Evolutionary conservation across 1,284 basidiomycete species (phyloP).

Genomic region (Earliella scabrosa): DNA sequence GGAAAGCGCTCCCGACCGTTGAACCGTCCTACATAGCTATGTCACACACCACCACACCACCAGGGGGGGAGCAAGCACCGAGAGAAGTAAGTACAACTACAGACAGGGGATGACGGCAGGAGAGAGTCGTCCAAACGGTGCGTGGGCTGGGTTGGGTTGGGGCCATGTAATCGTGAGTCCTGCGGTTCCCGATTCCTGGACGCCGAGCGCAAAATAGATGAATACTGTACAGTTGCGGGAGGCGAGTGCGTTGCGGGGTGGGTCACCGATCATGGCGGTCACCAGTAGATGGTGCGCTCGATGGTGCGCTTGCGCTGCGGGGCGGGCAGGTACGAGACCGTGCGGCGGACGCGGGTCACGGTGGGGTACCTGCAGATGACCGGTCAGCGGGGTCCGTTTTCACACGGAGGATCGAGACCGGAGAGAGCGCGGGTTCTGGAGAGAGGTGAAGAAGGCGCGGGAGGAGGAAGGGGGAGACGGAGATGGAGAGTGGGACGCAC

Average conservation of each 20-base stretch:
- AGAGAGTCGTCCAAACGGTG: not conserved
- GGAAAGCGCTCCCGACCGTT: not conserved
- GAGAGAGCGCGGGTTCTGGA: not conserved
- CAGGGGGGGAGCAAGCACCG: not conserved
- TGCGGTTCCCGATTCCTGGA: not conserved
- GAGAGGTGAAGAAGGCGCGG: not conserved
- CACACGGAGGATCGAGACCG: not conserved
- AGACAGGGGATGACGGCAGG: not conserved
- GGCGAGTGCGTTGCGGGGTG: not conserved
- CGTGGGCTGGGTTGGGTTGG: not conserved
- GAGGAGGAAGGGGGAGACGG: not conserved
- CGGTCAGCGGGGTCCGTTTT: no score
- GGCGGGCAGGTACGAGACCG: constrained; percentile 57
- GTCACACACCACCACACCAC: constrained; percentile 7
- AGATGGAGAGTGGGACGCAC: constrained; percentile 39
- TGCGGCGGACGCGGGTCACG: constrained; percentile 74
- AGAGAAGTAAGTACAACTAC: constrained; percentile 3
- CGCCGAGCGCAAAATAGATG: not conserved
- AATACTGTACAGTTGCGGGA: not conserved
- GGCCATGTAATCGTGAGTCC: not conserved
- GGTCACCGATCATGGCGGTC: constrained; percentile 22
- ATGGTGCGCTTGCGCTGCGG: constrained; percentile 51
- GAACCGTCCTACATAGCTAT: constrained; percentile 8
- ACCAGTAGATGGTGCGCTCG: constrained; percentile 78
- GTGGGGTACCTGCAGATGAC: constrained; percentile 58